These are phyloP conservation scores for Tieghemostelium lacteum DNA, from an alignment of 78 protist species.

Conservation along the genomic window DNA sequence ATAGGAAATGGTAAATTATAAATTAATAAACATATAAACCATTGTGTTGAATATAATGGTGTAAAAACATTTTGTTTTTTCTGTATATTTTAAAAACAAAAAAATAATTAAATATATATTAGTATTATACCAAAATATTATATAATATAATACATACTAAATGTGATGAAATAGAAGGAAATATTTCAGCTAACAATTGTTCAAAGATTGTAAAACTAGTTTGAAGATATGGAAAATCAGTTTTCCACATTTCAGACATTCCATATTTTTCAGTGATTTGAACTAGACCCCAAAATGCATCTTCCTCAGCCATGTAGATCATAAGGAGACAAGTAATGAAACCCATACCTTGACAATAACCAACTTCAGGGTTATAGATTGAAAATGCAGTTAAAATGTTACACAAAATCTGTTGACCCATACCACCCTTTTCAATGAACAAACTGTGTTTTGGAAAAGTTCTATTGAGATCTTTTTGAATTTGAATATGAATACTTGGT, in stretches of 20 bases:
- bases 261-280: conserved; percentile 71
- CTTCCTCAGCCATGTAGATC: conserved; percentile 88
- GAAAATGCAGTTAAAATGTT: conserved; percentile 83
- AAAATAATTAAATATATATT: not conserved
- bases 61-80: conserved; percentile 63
- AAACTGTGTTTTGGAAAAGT: conserved; percentile 83
- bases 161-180: conserved; percentile 48
- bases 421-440: conserved; percentile 72
- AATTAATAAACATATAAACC: conserved; percentile 76
- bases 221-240: conserved; percentile 68
- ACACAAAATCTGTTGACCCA: conserved; percentile 73
- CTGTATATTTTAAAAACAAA: not conserved
- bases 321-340: conserved; percentile 82
- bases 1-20: conserved; percentile 80
- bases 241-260: conserved; percentile 70
- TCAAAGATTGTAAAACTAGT: conserved; percentile 42
- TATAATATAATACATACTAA: conserved; percentile 13
- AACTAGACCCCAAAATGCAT: conserved; percentile 73
- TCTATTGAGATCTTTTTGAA: conserved; percentile 81
- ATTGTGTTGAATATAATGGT: conserved; percentile 59
- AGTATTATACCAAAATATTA: not conserved
- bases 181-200: conserved; percentile 21
- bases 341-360: conserved; percentile 92
- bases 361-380: conserved; percentile 83
- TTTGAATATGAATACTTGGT: conserved; percentile 41